These are phyloP conservation scores for Hanseniaspora pseudoguilliermondii DNA, from an alignment of 805 yeast species.

Conservation along the genomic window DNA sequence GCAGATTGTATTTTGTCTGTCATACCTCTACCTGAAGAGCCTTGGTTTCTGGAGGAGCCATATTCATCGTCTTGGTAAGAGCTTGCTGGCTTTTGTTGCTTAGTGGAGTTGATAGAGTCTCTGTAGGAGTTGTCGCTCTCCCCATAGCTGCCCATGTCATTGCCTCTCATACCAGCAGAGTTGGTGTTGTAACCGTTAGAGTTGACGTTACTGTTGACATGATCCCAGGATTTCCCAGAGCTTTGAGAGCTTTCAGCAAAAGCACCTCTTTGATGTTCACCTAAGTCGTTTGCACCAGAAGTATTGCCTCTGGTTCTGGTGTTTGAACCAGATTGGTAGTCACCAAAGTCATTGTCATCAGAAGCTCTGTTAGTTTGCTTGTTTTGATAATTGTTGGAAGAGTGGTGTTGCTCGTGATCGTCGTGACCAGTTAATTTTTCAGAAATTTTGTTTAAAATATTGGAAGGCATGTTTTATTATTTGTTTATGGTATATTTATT, in stretches of 20 bases:
- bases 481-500: neutral
- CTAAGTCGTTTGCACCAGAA: conserved; percentile 15
- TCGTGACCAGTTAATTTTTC: conserved; percentile 23
- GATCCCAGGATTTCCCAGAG: neutral
- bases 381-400: conserved; percentile 1
- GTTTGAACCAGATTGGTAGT: conserved; percentile 4
- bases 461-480: conserved; percentile 21
- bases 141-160: neutral
- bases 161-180: neutral
- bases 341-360: conserved; percentile 5
- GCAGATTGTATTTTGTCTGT: neutral
- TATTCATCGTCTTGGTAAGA: neutral
- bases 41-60: neutral
- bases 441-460: conserved; percentile 24
- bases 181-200: neutral
- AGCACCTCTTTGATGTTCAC: conserved; percentile 13
- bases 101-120: neutral
- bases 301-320: conserved; percentile 15
- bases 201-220: neutral
- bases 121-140: neutral
- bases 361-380: conserved; percentile 10
- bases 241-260: neutral
- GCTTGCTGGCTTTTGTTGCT: neutral
- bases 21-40: neutral
- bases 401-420: conserved; percentile 13